Base-by-base conservation (phyloP, 208 protist species). In the Ichthyophonus hoferi region DNA sequence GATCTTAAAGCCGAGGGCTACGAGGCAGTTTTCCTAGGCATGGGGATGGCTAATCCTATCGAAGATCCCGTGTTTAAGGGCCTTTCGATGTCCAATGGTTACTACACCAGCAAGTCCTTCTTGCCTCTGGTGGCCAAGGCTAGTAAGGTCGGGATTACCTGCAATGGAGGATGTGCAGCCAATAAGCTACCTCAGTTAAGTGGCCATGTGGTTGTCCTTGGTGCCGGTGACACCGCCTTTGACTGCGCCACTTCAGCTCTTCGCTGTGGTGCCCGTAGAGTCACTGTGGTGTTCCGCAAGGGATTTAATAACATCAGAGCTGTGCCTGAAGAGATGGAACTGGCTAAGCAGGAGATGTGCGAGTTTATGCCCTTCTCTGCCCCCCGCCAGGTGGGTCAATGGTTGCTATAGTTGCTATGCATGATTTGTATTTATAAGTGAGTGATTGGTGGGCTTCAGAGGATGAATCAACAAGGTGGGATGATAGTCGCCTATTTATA, bases 171-270 rank as follows among this genome's bases (percentile, higher is more conserved):
- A n/a, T 67, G 50, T 24, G 7, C 50, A 67, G 24, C 50, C 50
- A 67, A 67, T 67, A 38, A 92, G 7, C 88, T 95, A 7, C 94
- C 94, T 14, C 81, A 94, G 50, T 79, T 97, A 1, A 77, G 89
- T 42, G 96, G 96, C 39, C 89, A 94, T 41, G 95, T 97, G 1
- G 83, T 97, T 33, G 95, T 98, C 12, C 87, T 97, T 12, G 96
- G 96, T 58, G 95, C 96, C 79, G 96, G 96, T 41, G 96, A 97
- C 91, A 96, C 95, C 1, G 96, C 96, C 12, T 93, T 96, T n/a
- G 96, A 97, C 92, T 96, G 94, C 85, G 95, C 95, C 0, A 95
- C 94, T 7, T 91, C 88, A 35, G 94, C 93, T 0, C 91, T 95
- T 67, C 79, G 95, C 35, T 96, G 94, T 93, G 96, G 96, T 35